A percentile compares a stretch with the other conserved stretches of the same genome.
Conservation (phyloP, 768 basidiomycete genomes). For the Suillus brevipes region DNA sequence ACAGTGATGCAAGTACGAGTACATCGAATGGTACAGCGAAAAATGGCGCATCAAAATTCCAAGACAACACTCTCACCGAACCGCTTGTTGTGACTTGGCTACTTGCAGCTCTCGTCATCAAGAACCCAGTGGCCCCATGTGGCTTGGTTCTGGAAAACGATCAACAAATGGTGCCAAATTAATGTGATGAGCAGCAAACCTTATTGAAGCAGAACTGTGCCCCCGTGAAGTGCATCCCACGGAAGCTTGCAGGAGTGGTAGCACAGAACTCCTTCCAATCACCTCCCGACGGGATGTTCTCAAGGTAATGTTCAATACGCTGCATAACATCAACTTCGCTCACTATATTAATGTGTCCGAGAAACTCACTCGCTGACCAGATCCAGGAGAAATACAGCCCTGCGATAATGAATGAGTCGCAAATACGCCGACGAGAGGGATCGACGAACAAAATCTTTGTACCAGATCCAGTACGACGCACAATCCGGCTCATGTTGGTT, state of each 20-base stretch:
- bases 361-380: constrained; percentile 7
- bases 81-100: no score
- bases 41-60: not conserved
- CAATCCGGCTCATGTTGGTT: constrained; percentile 30
- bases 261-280: constrained; percentile 35
- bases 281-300: constrained; percentile 26
- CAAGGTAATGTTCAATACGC: constrained; percentile 31
- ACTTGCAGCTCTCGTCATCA: constrained; percentile 20
- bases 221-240: constrained; percentile 25
- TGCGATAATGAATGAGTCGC: not conserved
- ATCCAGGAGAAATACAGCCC: constrained; percentile 7
- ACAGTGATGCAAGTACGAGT: not conserved
- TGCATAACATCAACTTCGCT: constrained; percentile 8
- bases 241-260: constrained; percentile 31
- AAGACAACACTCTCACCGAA: not conserved
- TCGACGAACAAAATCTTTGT: constrained; percentile 20
- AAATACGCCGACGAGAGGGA: not conserved
- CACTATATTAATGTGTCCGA: not conserved
- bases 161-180: not conserved
- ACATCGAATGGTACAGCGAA: not conserved
- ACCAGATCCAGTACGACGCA: constrained; percentile 23
- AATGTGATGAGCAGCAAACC: constrained; percentile 13
- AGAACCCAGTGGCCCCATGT: constrained; percentile 27
- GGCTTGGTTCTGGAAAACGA: constrained; percentile 16
- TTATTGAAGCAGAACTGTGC: constrained; percentile 24